A percentile compares a stretch with the other conserved stretches of the same genome.
Evolutionary conservation across 345 rosid species (phyloP).

Genomic region (rapeseed (Brassica napus)): DNA sequence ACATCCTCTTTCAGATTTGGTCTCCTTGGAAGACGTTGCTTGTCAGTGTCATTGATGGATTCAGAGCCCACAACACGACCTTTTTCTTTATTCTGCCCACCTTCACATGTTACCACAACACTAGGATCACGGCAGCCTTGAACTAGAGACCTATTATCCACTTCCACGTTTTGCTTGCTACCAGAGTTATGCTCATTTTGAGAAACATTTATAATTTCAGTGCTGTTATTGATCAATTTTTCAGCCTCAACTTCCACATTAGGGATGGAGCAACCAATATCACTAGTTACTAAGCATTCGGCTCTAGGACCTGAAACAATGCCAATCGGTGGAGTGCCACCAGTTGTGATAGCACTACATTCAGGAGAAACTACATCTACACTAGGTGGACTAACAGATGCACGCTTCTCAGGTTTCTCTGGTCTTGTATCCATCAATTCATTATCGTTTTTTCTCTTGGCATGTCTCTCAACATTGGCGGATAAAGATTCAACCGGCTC

Average conservation of each 20-base stretch:
- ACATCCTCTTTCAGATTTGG: conserved; percentile 33
- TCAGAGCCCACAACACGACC: conserved; percentile 33
- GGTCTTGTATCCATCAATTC: conserved; percentile 41
- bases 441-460: conserved; percentile 48
- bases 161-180: conserved; percentile 30
- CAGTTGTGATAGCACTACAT: conserved; percentile 31
- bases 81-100: conserved; percentile 24
- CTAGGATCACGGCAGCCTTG: conserved; percentile 34
- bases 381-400: conserved; percentile 48
- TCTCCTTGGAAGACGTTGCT: conserved; percentile 31
- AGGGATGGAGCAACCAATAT: conserved; percentile 31
- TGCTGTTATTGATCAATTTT: conserved; percentile 10
- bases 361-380: conserved; percentile 42
- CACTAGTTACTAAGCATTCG: conserved; percentile 29
- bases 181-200: conserved; percentile 3
- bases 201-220: conserved; percentile 18
- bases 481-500: conserved; percentile 41
- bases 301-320: conserved; percentile 34
- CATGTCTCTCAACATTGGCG: conserved; percentile 41
- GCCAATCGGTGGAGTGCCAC: conserved; percentile 37
- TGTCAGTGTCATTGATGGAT: conserved; percentile 31
- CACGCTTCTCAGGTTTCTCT: conserved; percentile 45
- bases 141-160: conserved; percentile 23
- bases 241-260: conserved; percentile 34
- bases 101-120: conserved; percentile 25